Evolutionary conservation across 2,329 filamentous ascomycete species (phyloP), one percentile per base, ranked within the genome.

Genomic region (Aureobasidium zeae): DNA sequence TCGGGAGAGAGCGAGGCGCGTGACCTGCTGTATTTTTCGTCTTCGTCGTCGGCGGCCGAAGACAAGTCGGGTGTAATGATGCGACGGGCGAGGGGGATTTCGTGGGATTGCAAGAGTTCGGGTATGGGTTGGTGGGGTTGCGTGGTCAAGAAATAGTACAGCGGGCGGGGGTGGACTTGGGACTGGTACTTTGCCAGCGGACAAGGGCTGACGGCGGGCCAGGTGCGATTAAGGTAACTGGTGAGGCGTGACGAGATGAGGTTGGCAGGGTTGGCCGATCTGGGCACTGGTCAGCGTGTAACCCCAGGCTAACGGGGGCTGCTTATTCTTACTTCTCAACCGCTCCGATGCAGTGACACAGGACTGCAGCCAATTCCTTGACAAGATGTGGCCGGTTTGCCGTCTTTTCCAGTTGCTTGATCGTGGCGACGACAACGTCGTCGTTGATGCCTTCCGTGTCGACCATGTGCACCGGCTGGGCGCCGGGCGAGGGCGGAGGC

Each of bases 111-210:
- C 45, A 55, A 68, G 51, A 58, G 67, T 51, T 83, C 76, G 2
- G 86, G 86, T 15, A 96, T 77, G 26, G 86, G 78, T 59, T 89
- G 86, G 58, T 83, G 85, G 34, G 84, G 79, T 57, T 75, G 82
- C n/a, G 84, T 94, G 28, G 86, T 94, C 48, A 98, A 76, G 67
- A 88, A 96, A 67, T 93, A 96, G 70, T 94, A 96, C 34, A 93
- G 88, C 63, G 91, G 86, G 59, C 89, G 83, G 15, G 91, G 91
- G 61, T 96, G 89, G 30, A 89, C 83, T 29, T 84, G 81, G 61
- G 95, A 86, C 44, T 95, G 77, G 64, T 94, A 86, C 67, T 96
- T 96, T 39, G 85, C 86, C 44, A 96, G 68, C 3, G 91, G 89
- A 64, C 91, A 96, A 42, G 83, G 86, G 38, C 81, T 73, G 39